A percentile compares a stretch with the other conserved stretches of the same genome.
Evolutionary conservation across 352 stramenopile species (phyloP).

Genomic region (Sclerospora graminicola): DNA sequence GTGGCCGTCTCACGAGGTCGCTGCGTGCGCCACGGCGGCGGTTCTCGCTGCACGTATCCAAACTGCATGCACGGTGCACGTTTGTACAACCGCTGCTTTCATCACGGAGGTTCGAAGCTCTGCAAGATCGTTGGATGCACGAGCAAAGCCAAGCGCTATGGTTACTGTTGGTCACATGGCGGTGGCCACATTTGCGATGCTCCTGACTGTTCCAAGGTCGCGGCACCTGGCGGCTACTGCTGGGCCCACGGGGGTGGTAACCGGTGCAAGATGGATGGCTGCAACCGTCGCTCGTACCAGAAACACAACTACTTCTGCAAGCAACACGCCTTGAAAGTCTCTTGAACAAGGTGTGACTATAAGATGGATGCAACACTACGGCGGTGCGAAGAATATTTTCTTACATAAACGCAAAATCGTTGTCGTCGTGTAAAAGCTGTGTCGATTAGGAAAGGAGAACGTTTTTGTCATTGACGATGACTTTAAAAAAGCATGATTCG

Average conservation of each 20-base stretch:
- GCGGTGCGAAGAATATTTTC: no score
- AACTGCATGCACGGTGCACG: slow-evolving; percentile 62
- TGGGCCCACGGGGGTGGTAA: slow-evolving; percentile 78
- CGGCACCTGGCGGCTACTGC: slow-evolving; percentile 57
- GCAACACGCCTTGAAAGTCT: slow-evolving; percentile 20
- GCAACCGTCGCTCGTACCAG: slow-evolving; percentile 63
- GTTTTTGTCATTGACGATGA: no score
- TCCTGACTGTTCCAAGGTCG: slow-evolving; percentile 49
- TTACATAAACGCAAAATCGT: no score
- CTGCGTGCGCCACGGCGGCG: slow-evolving; percentile 49
- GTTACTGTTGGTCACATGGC: slow-evolving; percentile 72
- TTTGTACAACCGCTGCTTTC: slow-evolving; percentile 66
- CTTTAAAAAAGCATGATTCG: no score
- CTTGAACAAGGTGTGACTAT: no score
- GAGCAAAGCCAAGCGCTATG: slow-evolving; percentile 69
- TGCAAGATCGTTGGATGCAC: slow-evolving; percentile 52
- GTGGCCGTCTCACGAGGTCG: slow-evolving; percentile 36
- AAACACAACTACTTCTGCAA: slow-evolving; percentile 70
- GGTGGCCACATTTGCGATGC: slow-evolving; percentile 58
- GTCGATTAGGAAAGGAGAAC: no score
- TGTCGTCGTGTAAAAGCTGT: no score
- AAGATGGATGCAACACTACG: no score
- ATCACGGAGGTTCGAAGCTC: slow-evolving; percentile 61
- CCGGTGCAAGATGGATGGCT: slow-evolving; percentile 50
- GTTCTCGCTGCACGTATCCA: slow-evolving; percentile 40